A percentile compares a stretch with the other conserved stretches of the same genome.
These are phyloP conservation scores for Malania oleifera DNA, from an alignment of 164 flowering plant species.

Conservation along the genomic window DNA sequence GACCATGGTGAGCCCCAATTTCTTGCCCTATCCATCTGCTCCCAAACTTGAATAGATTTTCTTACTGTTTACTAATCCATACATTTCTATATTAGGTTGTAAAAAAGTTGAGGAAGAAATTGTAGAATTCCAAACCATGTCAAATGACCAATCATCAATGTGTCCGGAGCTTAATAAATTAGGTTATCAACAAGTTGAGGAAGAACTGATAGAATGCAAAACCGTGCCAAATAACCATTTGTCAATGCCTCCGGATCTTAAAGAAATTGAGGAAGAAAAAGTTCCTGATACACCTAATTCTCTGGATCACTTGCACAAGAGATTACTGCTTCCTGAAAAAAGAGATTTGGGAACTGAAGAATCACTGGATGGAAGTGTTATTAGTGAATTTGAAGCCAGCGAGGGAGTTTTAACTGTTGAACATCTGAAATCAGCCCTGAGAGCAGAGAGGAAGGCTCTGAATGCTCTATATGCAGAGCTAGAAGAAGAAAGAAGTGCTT, in stretches of 20 bases:
- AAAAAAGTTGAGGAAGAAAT: too few relatives aligned
- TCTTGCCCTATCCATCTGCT: not conserved
- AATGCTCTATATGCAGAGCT: conserved; percentile 64
- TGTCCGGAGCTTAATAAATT: too few relatives aligned
- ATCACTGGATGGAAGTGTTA: conserved; percentile 61
- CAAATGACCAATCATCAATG: too few relatives aligned
- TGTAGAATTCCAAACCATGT: too few relatives aligned
- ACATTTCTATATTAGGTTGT: too few relatives aligned
- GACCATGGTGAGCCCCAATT: conserved; percentile 26
- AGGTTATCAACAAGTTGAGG: conserved; percentile 25
- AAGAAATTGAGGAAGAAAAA: conserved; percentile 58
- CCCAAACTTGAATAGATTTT: not conserved
- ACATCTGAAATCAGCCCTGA: conserved; percentile 47
- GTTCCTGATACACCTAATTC: conserved; percentile 55
- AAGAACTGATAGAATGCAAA: conserved; percentile 23
- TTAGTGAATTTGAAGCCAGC: conserved; percentile 45
- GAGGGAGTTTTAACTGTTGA: conserved; percentile 47
- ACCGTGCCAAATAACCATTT: conserved; percentile 15
- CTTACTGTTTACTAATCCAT: not conserved
- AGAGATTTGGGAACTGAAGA: conserved; percentile 49
- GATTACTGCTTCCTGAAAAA: conserved; percentile 32
- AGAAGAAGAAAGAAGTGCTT: conserved; percentile 89
- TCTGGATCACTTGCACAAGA: conserved; percentile 43
- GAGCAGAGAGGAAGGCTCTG: conserved; percentile 52
- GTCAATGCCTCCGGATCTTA: conserved; percentile 24